These are phyloP conservation scores for Miscanthus sacchariflorus DNA, from an alignment of 202 grass and related monocot species.

Conservation along the genomic window DNA sequence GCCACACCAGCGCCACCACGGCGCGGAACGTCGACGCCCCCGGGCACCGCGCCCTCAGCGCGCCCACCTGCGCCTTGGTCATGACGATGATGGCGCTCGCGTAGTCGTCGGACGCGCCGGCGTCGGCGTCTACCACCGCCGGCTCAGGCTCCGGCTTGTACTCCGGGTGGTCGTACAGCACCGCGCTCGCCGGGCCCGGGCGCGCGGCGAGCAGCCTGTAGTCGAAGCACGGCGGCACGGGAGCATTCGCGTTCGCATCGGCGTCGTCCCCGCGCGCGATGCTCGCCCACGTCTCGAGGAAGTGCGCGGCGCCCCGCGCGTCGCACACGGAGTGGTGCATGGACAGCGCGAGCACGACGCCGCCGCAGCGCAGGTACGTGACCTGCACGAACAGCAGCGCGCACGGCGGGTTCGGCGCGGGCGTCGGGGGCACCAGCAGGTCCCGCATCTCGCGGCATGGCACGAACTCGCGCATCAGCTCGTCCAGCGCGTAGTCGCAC, in stretches of 20 bases:
- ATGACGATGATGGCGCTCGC: conserved; percentile 52
- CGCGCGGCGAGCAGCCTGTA: conserved; percentile 24
- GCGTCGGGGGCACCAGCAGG: conserved; percentile 50
- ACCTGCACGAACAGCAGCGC: conserved; percentile 59
- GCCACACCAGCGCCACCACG: conserved; percentile 64
- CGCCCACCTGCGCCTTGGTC: conserved; percentile 39
- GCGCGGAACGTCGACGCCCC: conserved; percentile 56
- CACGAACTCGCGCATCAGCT: conserved; percentile 56
- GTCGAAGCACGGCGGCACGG: conserved; percentile 43
- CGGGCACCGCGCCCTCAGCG: conserved; percentile 44
- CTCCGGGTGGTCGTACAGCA: conserved; percentile 60
- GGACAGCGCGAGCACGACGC: conserved; percentile 59
- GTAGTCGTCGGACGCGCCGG: conserved; percentile 32
- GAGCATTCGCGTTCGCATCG: not conserved
- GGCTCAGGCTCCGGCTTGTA: conserved; percentile 46
- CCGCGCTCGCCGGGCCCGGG: not conserved
- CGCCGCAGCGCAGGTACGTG: conserved; percentile 65
- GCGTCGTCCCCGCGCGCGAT: conserved; percentile 23
- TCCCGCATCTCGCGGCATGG: conserved; percentile 58
- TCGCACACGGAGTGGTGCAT: conserved; percentile 58
- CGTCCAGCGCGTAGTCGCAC: conserved; percentile 44
- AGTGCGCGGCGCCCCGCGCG: conserved; percentile 53
- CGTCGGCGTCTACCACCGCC: not conserved
- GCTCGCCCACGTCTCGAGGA: conserved; percentile 62
- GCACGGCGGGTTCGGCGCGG: conserved; percentile 44